Evolutionary conservation across 306 rosid species (phyloP), one percentile per base, ranked within the genome.

Genomic region (Dryas octopetala): DNA sequence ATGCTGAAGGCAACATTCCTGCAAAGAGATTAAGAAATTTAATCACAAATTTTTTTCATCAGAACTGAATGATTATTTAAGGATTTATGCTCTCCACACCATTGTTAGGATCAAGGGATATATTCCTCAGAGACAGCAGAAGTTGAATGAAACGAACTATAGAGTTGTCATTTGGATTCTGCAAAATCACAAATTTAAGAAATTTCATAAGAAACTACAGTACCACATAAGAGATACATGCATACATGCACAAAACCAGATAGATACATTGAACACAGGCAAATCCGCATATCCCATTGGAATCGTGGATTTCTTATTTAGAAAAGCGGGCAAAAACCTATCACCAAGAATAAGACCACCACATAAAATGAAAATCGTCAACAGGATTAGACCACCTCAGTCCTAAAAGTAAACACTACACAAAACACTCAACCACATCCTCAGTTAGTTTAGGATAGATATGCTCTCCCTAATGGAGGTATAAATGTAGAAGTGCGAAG

Each of bases 41-140:
- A 66, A 52, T 45, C 52, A 15, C 48, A 62, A 8, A 41, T 62
- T 62, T 55, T 76, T 69, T 32, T 32, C 38, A 49, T 68, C 73
- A 74, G 19, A 15, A 76, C 17, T 38, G 38, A 77, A 49, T 53
- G 32, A 62, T 50, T 15, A 5, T 51, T 47, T 19, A 15, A 65
- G 50, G 63, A 67, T 4, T 63, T 77, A 28, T 11, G 66, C 49
- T 51, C 69, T 51, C 70, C 83, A 59, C 79, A 96, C 99, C 98
- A 83, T 83, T 81, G 86, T 83, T 84, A 10, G 86, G 79, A 60
- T 92, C 93, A 74, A 89, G 83, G 76, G 91, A 83, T 51, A 76
- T 43, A 55, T 87, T 86, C 89, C 90, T 89, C 75, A 96, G 92
- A 79, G 99, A 89, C 4, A 96, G 76, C 64, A 91, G 93, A 89